Evolutionary conservation across 2,329 filamentous ascomycete species (phyloP).

Genomic region (Fusarium pininemorale): DNA sequence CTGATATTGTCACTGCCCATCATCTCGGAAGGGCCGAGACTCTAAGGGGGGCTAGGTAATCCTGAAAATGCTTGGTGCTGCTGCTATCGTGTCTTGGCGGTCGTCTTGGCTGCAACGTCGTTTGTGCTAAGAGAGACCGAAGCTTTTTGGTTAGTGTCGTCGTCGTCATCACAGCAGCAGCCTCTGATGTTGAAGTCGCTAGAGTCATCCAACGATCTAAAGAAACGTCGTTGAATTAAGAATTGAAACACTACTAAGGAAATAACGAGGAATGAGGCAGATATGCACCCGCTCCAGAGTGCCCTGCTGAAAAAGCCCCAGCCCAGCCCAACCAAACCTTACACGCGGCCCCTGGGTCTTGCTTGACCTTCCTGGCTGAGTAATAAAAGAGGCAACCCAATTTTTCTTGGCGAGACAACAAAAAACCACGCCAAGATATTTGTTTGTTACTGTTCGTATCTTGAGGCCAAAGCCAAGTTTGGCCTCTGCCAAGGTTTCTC

Average conservation of each 20-base stretch:
- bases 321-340: not conserved
- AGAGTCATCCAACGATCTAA: not conserved
- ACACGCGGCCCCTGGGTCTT: not conserved
- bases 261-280: not conserved
- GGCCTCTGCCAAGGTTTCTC: slow-evolving; percentile 5
- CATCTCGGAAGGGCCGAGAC: slow-evolving; percentile 29
- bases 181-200: not conserved
- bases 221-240: slow-evolving; percentile 15
- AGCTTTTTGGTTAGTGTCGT: slow-evolving; percentile 3
- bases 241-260: not conserved
- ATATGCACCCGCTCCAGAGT: not conserved
- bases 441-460: not conserved
- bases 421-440: slow-evolving; percentile 15
- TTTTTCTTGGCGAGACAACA: slow-evolving; percentile 6
- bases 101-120: slow-evolving; percentile 27
- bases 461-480: slow-evolving; percentile 2
- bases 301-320: not conserved
- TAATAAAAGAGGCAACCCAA: not conserved
- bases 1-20: slow-evolving; percentile 9
- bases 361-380: not conserved
- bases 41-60: not conserved
- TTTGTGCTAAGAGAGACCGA: slow-evolving; percentile 1
- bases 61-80: slow-evolving; percentile 11
- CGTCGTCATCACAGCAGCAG: slow-evolving; percentile 12
- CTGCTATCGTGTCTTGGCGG: slow-evolving; percentile 25